Evolutionary conservation across 306 rosid genomes (phyloP).

Genomic region (Mimosa pudica): DNA sequence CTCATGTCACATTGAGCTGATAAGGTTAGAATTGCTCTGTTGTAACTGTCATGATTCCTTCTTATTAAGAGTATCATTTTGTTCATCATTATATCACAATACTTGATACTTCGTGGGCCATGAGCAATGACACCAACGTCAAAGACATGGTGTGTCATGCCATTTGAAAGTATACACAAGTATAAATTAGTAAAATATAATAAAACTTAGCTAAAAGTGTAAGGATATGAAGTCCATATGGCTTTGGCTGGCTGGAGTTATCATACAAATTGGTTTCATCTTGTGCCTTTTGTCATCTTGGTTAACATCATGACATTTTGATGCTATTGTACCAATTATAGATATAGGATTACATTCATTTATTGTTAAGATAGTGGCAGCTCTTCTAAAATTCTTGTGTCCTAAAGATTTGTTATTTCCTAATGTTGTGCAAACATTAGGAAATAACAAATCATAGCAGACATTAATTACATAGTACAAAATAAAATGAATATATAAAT

Average conservation of each 20-base stretch:
- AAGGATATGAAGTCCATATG: background rate
- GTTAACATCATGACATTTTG: background rate
- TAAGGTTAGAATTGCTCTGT: constrained; percentile 53
- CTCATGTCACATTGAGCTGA: too few relatives aligned
- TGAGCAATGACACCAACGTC: background rate
- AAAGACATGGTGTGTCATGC: background rate
- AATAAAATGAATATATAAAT: too few relatives aligned
- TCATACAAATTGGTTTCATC: background rate
- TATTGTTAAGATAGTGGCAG: background rate
- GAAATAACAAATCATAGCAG: too few relatives aligned
- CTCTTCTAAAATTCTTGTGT: background rate
- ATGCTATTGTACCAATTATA: background rate
- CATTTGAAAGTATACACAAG: background rate
- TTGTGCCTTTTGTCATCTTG: background rate
- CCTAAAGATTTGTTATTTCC: too few relatives aligned
- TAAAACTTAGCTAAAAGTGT: background rate
- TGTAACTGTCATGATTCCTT: constrained; percentile 22
- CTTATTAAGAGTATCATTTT: background rate
- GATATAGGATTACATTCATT: background rate
- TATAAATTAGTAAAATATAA: too few relatives aligned
- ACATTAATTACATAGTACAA: too few relatives aligned
- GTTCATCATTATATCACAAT: background rate
- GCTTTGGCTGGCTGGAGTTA: background rate
- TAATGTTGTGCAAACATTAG: too few relatives aligned
- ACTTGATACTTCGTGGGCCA: background rate